Evolutionary conservation across 2,329 filamentous ascomycete species (phyloP), one percentile per base, ranked within the genome.

Genomic region (Hyphodiscus sp.): DNA sequence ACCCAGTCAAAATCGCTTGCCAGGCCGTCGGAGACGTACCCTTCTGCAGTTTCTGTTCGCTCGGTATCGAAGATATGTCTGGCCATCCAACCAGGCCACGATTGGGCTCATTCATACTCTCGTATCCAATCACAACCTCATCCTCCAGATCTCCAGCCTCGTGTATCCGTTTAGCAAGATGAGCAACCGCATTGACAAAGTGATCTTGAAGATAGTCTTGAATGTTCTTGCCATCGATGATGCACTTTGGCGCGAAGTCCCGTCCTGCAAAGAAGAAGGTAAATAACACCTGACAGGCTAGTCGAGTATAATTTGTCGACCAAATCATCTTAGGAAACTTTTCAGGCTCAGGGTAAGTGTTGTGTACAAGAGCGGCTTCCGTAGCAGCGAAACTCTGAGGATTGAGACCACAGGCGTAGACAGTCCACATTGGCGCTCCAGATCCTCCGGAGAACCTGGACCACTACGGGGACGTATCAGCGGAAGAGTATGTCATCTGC

Each of bases 291-390:
- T 91, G 89, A 48, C 86, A 88, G 2, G 87, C 91, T 48, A 97
- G 76, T 20, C 94, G 82, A 57, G 83, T 87, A 70, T 99, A 99
- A 68, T 99, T 99, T 49, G 95, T 97, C 16, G 92, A 91, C 94
- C 94, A 99, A 54, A 97, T 92, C 95, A 99, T 99, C 74, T 96
- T 97, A 20, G 94, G 94, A 61, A 92, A 99, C 1, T 85, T 79
- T 23, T 85, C 85, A 9, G 91, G 90, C 19, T 95, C 81, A 10
- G 89, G 84, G 67, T 89, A 96, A 1, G 89, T 95, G 66, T 97
- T 99, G 50, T 99, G 94, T 7, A 99, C 92, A 55, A 97, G 80
- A 41, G 94, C 90, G 3, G 92, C 92, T 71, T 96, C 87, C 15
- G 91, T 99, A 19, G 82, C 83, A 50, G 85, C 83, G 66, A 99